A percentile compares a stretch with the other conserved stretches of the same genome.
phyloP scores from a whole-genome alignment of 805 yeast species.

The Candida nitratophila region DNA sequence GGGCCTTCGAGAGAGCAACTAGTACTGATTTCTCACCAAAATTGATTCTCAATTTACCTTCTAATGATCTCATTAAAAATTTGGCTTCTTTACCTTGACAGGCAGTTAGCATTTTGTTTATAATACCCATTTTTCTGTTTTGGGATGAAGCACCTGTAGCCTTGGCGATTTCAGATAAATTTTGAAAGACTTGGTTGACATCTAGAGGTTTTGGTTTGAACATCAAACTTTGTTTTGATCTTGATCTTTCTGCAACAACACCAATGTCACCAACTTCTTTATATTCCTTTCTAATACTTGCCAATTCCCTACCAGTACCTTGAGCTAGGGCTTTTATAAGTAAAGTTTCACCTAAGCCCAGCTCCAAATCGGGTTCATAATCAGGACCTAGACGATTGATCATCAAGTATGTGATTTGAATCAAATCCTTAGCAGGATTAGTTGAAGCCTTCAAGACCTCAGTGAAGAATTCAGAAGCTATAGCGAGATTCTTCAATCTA shows the following conservation, averaged over 20 bases:
- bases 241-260: constrained; percentile 73
- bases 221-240: constrained; percentile 87
- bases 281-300: constrained; percentile 67
- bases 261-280: constrained; percentile 87
- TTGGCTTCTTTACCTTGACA: constrained; percentile 87
- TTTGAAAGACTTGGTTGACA: constrained; percentile 64
- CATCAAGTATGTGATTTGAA: constrained; percentile 73
- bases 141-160: constrained; percentile 80
- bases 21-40: constrained; percentile 91
- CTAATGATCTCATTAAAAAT: constrained; percentile 80
- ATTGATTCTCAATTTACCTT: constrained; percentile 89
- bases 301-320: constrained; percentile 74
- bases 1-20: constrained; percentile 77
- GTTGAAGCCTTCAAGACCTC: constrained; percentile 53
- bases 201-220: constrained; percentile 82
- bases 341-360: constrained; percentile 89
- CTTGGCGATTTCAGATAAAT: constrained; percentile 69
- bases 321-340: constrained; percentile 84
- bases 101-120: constrained; percentile 78
- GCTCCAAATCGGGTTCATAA: constrained; percentile 80
- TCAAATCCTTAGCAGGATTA: constrained; percentile 32
- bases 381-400: constrained; percentile 93
- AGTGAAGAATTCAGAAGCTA: constrained; percentile 66
- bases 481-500: constrained; percentile 71
- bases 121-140: constrained; percentile 63